phyloP scores from a whole-genome alignment of 2,329 filamentous ascomycete species.

The Sclerotinia borealis region DNA sequence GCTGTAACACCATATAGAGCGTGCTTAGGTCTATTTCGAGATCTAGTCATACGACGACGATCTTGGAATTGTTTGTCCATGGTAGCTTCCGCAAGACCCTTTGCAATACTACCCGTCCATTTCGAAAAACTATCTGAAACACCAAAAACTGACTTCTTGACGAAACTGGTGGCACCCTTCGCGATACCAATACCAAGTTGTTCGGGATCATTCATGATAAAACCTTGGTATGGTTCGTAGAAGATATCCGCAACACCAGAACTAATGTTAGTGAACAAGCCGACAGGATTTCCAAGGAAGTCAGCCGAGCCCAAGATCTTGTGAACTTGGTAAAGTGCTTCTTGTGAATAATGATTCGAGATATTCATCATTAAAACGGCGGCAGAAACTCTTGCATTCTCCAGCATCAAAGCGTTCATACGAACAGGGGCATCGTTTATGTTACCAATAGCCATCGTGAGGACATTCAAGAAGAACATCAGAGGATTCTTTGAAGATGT shows the following conservation, averaged over 20 bases:
- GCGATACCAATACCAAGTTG: conserved; percentile 93
- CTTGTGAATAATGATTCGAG: conserved; percentile 92
- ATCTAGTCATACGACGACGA: conserved; percentile 84
- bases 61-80: conserved; percentile 99
- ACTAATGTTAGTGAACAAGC: conserved; percentile 95
- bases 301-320: conserved; percentile 96
- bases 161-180: conserved; percentile 92
- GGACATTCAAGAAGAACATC: conserved; percentile 97
- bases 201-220: conserved; percentile 87
- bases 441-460: conserved; percentile 99
- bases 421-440: conserved; percentile 96
- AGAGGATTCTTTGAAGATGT: conserved; percentile 85
- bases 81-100: conserved; percentile 89
- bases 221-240: conserved; percentile 96
- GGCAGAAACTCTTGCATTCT: conserved; percentile 89
- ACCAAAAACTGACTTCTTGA: conserved; percentile 98
- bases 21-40: conserved; percentile 92
- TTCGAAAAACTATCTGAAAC: conserved; percentile 97
- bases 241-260: conserved; percentile 97
- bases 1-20: conserved; percentile 93
- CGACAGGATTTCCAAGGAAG: conserved; percentile 95
- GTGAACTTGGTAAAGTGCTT: conserved; percentile 92
- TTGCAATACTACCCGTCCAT: conserved; percentile 93
- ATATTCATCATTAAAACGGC: conserved; percentile 79
- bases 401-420: conserved; percentile 87